Base-by-base conservation (phyloP, 306 rosid genomes). In the Pyrus betulifolia region DNA sequence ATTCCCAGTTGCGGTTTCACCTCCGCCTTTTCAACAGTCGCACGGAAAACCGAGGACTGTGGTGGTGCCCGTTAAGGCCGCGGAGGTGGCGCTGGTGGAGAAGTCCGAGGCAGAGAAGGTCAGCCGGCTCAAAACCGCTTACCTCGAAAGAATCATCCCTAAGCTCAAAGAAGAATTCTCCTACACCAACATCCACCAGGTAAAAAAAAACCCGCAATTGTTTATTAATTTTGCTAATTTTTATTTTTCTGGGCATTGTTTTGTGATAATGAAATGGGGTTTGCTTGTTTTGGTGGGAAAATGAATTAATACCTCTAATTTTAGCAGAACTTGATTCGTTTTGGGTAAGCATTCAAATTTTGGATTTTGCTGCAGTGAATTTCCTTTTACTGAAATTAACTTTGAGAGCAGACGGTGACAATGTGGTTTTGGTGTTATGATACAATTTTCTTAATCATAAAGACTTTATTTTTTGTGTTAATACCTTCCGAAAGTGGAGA, bases 121-220 rank as follows among this genome's bases (percentile, higher is more conserved):
- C 79, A 38, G 30, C 40, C 86, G 99, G 72, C 93, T 92, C 70
- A 95, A 85, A 74, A 18, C 85, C 35, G 85, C 84, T 65, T 95
- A 95, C 87, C 78, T 38, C 30, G 90, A 89, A 58, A 89, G 86
- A 81, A 85, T 95, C 35, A 61, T 95, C 49, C 99, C 96, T 25
- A 52, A 86, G 85, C 99, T 95, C 70, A 85, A 77, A 85, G 99
- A 92, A 68, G 99, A 95, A 82, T 95, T 95, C 81, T 86, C 91
- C 30, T 95, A 95, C 85, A 55, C 67, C 68, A 92, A 89, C 70
- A 83, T 85, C 52, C 97, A 77, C 78, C 82, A 92, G 96, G 97
- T 95, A 52, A 28, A 13, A 11, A 11, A 55, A 54, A 64, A 15
- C 57, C 70, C 21, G 5, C n/a, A 8, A 13, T 30, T 25, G 27